Base-by-base conservation (phyloP, 176 grass and related monocot species). In the Juncus inflexus region DNA sequence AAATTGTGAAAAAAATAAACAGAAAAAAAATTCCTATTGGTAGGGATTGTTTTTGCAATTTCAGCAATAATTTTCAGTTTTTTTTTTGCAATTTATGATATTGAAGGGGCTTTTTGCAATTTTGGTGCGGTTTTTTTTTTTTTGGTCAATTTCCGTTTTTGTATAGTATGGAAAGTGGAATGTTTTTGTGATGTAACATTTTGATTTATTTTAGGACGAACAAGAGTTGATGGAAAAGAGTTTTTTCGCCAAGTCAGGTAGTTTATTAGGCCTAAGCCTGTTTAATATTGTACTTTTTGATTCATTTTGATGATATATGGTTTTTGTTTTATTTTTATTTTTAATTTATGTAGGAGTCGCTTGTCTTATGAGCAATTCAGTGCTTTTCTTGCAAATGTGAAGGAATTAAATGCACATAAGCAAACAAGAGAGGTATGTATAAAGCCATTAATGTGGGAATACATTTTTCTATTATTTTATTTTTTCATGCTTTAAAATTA, bases 301-400 rank as follows among this genome's bases (percentile, higher is more conserved):
- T 40, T 40, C 41, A 36, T 36, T 75, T 47, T 4, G 37, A 12
- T 47, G 15, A 55, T 43, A 12, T 70, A 69, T 3, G 41, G 7
- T 40, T 28, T 15, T 57, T 79, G 9, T 63, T 16, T 53, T 70
- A 35, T 16, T 69, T 28, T 28, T 28, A 28, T 28, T 28, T 74
- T 15, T 28, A 59, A 67, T 69, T 55, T 40, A 80, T 82, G 73
- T 73, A 99, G 94, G 81, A 99, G 82, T 67, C 88, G 94, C 40
- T 66, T 99, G 75, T 86, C 94, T 43, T 92, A 92, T 67, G 94
- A 99, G 83, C 94, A 99, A 62, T 99, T 99, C 16, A 89, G 85
- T 62, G 83, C 88, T 47, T 99, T 99, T 74, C 85, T 99, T 62
- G 78, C 88, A 37, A 99, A 92, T 66, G 94, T 99, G 62, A 99